These are phyloP conservation scores for Talaromyces stipitatus DNA, from an alignment of 495 filamentous ascomycete genomes.

Conservation along the genomic window DNA sequence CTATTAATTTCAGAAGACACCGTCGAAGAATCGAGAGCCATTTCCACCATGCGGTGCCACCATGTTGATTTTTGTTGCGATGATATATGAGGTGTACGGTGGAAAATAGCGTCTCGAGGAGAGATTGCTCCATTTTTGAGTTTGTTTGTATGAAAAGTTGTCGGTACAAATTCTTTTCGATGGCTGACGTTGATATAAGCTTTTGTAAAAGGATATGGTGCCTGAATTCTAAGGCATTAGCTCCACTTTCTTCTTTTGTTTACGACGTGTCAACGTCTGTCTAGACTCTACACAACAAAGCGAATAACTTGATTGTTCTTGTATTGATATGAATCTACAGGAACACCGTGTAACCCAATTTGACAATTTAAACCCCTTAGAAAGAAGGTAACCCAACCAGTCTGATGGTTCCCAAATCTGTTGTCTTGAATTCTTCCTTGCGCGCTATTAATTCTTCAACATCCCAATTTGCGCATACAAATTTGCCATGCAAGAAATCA, in stretches of 20 bases:
- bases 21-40: slow-evolving; percentile 60
- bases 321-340: background rate
- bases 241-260: background rate
- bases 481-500: slow-evolving; percentile 39
- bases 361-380: background rate
- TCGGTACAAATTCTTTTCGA: background rate
- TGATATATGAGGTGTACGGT: slow-evolving; percentile 59
- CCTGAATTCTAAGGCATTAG: background rate
- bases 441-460: slow-evolving; percentile 31
- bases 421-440: slow-evolving; percentile 19
- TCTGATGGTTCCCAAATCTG: background rate
- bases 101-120: slow-evolving; percentile 21
- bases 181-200: background rate
- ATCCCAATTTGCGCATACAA: slow-evolving; percentile 33
- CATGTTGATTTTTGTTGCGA: slow-evolving; percentile 80
- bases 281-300: background rate
- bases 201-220: background rate
- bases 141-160: background rate
- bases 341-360: too few species aligned
- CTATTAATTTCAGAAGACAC: slow-evolving; percentile 43
- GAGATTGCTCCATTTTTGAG: background rate
- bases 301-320: background rate
- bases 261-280: too few species aligned
- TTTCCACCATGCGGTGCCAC: slow-evolving; percentile 64
- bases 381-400: background rate